These are phyloP conservation scores for Melaleuca alternifolia DNA, from an alignment of 345 rosid genomes.

Conservation along the genomic window DNA sequence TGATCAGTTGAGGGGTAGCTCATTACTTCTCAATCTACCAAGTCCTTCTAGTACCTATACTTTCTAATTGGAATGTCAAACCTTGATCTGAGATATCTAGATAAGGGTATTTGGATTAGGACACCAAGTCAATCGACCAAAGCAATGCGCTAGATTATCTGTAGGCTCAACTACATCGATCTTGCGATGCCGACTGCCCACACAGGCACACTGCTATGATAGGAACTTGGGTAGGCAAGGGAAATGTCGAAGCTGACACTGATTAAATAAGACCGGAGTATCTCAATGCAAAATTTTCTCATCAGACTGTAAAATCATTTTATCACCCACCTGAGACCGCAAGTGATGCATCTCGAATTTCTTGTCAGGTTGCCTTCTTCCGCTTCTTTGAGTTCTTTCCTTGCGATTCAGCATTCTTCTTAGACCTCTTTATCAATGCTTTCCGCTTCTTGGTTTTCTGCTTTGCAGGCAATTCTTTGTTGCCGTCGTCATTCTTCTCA, in stretches of 20 bases:
- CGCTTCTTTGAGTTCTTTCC: slow-evolving; percentile 19
- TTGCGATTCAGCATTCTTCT: slow-evolving; percentile 6
- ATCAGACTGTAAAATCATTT: neutral
- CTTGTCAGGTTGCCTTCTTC: slow-evolving; percentile 3
- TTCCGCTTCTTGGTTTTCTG: slow-evolving; percentile 20
- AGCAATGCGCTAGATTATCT: neutral
- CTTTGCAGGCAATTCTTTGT: neutral
- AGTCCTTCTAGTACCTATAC: neutral
- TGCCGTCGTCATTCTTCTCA: slow-evolving; percentile 6
- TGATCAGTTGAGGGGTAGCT: neutral
- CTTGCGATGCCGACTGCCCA: neutral
- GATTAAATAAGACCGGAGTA: neutral
- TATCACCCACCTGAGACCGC: neutral
- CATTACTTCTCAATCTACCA: neutral
- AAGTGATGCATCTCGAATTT: neutral
- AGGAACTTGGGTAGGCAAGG: neutral
- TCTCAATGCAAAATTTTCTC: neutral
- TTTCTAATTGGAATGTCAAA: neutral
- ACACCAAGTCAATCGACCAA: neutral
- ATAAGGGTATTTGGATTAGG: neutral
- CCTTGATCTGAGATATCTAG: neutral
- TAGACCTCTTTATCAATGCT: neutral
- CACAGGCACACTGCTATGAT: neutral
- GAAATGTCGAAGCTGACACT: neutral
- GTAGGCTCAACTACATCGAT: neutral